Base-by-base conservation (phyloP, 2,329 filamentous ascomycete genomes). In the Aotearoamyces nothofagi region DNA sequence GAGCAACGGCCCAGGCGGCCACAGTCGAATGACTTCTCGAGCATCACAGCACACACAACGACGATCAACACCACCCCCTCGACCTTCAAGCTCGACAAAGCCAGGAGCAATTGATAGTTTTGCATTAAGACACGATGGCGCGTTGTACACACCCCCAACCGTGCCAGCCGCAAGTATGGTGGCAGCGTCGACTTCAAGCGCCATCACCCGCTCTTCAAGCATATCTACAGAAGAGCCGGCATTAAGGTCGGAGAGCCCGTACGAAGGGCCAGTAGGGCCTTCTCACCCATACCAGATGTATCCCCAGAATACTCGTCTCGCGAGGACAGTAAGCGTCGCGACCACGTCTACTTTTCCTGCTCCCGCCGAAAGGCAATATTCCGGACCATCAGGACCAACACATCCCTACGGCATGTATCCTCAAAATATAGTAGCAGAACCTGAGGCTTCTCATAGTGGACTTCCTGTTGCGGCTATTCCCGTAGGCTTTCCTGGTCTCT, bases 231-330 rank as follows among this genome's bases (percentile, higher is more conserved):
- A 41, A 14, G 34, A 36, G 27, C 32, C 38, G 6, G 42, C 37
- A 14, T 27, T 47, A 22, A 44, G 42, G 15, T 19, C 43, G 41
- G 69, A 66, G 48, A 66, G 56, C 36, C 65, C 74, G 3, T 70
- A 76, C 39, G 60, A 60, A 17, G 67, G 71, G 8, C 60, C 68
- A 5, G 65, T 63, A 26, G 71, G 71, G 3, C 84, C 84, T 5
- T 71, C 80, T 31, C 84, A 94, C 46, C 83, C 83, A 2, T 94
- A 94, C 50, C 69, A 66, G 23, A 70, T 93, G 61, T 94, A 93
- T 44, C 66, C 79, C 2, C 86, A 93, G 47, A 82, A 74, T 41
- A 80, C 80, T 20, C 46, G 52, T 32, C 27, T 52, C 22, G 46
- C 47, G 22, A 50, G 56, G 32, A 66, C 70, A 6, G 58, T 66